A percentile compares a stretch with the other conserved stretches of the same genome.
These are phyloP conservation scores for Cinnamomum chago DNA, from an alignment of 164 flowering plant genomes.

Conservation along the genomic window DNA sequence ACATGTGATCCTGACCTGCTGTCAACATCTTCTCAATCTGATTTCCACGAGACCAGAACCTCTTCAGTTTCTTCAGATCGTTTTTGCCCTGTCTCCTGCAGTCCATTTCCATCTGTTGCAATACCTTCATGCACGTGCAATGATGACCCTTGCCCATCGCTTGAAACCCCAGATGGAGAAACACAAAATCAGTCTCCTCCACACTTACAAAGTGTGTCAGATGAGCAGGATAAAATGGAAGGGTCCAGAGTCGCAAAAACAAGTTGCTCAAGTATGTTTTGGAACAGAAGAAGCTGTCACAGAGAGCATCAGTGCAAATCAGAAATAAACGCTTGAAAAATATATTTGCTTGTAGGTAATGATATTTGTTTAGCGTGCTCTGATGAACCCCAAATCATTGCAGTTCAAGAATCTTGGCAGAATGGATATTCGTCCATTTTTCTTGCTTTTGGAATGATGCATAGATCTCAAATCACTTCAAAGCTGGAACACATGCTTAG, in stretches of 20 bases:
- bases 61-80: conserved; percentile 82
- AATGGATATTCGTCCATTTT: neutral
- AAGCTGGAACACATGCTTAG: neutral
- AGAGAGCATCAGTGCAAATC: conserved; percentile 94
- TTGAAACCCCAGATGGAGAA: conserved; percentile 48
- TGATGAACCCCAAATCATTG: neutral
- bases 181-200: conserved; percentile 49
- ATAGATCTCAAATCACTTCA: neutral
- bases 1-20: conserved; percentile 43
- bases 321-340: conserved; percentile 68
- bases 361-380: neutral
- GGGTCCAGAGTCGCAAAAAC: conserved; percentile 64
- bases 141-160: conserved; percentile 70
- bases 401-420: neutral
- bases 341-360: neutral
- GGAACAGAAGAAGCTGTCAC: conserved; percentile 94
- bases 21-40: conserved; percentile 41
- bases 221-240: conserved; percentile 54
- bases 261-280: conserved; percentile 83
- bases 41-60: conserved; percentile 63
- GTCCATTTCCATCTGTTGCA: conserved; percentile 78
- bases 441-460: neutral
- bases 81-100: conserved; percentile 84
- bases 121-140: conserved; percentile 78
- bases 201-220: conserved; percentile 33